These are phyloP conservation scores for Echeveria elegans DNA, from an alignment of 164 flowering plant genomes.

Conservation along the genomic window DNA sequence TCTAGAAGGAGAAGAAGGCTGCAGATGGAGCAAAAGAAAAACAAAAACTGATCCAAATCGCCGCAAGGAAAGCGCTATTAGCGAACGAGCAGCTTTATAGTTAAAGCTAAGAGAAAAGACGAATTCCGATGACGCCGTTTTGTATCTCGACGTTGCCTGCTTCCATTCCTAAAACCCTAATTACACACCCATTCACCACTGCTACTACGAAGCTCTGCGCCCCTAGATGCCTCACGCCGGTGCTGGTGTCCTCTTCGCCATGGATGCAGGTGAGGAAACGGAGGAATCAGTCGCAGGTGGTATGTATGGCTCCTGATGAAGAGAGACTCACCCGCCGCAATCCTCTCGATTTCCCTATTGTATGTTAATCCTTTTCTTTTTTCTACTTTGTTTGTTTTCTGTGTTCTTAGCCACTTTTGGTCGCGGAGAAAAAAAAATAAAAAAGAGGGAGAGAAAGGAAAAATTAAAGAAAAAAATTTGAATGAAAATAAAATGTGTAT, in stretches of 20 bases:
- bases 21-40: not conserved
- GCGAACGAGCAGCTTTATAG: no score
- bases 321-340: constrained; percentile 70
- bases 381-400: no score
- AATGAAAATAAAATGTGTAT: no score
- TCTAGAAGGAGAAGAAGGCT: not conserved
- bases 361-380: not conserved
- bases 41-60: not conserved
- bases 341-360: constrained; percentile 81
- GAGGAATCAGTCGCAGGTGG: constrained; percentile 20
- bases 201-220: not conserved
- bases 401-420: no score
- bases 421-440: no score
- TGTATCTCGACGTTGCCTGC: not conserved
- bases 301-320: constrained; percentile 79
- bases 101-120: not conserved
- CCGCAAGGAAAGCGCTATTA: no score
- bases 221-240: no score
- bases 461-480: no score
- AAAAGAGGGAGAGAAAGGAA: no score
- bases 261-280: not conserved
- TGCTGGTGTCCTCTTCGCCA: no score
- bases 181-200: not conserved
- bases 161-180: not conserved
- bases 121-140: not conserved